Evolutionary conservation across 2,329 filamentous ascomycete genomes (phyloP).

Genomic region (Nigrospora oryzae): DNA sequence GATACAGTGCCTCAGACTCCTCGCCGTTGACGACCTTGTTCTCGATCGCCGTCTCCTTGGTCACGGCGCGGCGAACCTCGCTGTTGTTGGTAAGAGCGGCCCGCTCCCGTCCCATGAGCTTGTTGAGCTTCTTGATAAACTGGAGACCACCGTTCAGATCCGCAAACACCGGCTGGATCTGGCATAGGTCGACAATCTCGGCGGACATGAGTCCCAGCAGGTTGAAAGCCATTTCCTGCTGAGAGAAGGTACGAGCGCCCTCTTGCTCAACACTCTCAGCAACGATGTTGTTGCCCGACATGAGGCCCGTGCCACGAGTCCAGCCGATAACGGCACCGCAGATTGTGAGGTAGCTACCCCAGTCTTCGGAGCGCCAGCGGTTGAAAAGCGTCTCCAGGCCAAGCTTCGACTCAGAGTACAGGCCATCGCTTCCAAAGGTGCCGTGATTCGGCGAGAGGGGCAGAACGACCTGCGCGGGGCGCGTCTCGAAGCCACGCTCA

Average conservation of each 20-base stretch:
- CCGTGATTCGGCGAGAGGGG: constrained; percentile 97
- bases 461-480: constrained; percentile 91
- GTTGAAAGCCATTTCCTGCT: constrained; percentile 99
- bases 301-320: constrained; percentile 96
- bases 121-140: constrained; percentile 93
- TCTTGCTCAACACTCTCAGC: constrained; percentile 95
- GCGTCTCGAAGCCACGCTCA: constrained; percentile 81
- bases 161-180: constrained; percentile 90
- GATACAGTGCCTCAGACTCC: constrained; percentile 84
- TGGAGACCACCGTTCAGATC: constrained; percentile 96
- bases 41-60: constrained; percentile 91
- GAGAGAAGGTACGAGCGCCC: constrained; percentile 95
- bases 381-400: constrained; percentile 97
- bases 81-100: constrained; percentile 94
- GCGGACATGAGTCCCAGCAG: constrained; percentile 93
- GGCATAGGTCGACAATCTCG: constrained; percentile 88
- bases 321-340: constrained; percentile 98
- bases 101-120: constrained; percentile 85
- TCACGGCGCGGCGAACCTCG: constrained; percentile 86
- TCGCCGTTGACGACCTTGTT: constrained; percentile 97
- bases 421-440: constrained; percentile 93
- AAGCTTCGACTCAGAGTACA: constrained; percentile 98
- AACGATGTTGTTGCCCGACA: constrained; percentile 96
- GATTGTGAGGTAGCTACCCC: constrained; percentile 95
- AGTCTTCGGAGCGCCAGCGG: constrained; percentile 95